These are phyloP conservation scores for Taphrina wiesneri DNA, from an alignment of 1,139 yeast species.

Conservation along the genomic window DNA sequence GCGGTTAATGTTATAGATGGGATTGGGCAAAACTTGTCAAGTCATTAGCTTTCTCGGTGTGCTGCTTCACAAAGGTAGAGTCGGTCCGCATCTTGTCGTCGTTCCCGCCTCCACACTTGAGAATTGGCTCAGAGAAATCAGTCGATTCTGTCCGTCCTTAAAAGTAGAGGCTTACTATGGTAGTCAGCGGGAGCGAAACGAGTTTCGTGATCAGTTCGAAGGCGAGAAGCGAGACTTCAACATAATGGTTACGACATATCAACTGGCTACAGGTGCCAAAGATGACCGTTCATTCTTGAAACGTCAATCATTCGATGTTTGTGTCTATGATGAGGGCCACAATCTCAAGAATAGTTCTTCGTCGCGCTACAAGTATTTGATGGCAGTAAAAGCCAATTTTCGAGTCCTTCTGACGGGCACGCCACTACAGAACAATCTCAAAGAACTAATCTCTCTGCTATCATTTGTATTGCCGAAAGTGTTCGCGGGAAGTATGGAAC, in stretches of 20 bases:
- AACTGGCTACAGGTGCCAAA: slow-evolving; percentile 82
- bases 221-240: slow-evolving; percentile 49
- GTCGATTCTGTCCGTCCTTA: slow-evolving; percentile 76
- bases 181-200: slow-evolving; percentile 77
- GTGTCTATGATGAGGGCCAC: slow-evolving; percentile 97
- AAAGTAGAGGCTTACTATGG: slow-evolving; percentile 94
- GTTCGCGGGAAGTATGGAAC: slow-evolving; percentile 79
- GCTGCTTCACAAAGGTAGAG: slow-evolving; percentile 61
- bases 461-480: slow-evolving; percentile 86
- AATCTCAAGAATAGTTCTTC: slow-evolving; percentile 86
- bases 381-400: slow-evolving; percentile 78
- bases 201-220: slow-evolving; percentile 69
- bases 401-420: slow-evolving; percentile 91
- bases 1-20: slow-evolving; percentile 30
- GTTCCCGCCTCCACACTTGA: slow-evolving; percentile 97
- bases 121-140: slow-evolving; percentile 94
- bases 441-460: slow-evolving; percentile 82
- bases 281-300: slow-evolving; percentile 77
- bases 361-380: slow-evolving; percentile 81
- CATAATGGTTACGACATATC: slow-evolving; percentile 91
- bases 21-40: slow-evolving; percentile 89
- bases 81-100: slow-evolving; percentile 74
- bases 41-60: slow-evolving; percentile 91
- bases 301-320: slow-evolving; percentile 73
- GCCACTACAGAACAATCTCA: slow-evolving; percentile 88